Evolutionary conservation across 1,139 yeast species (phyloP).

Genomic region (Blastobotrys malaysiensis): DNA sequence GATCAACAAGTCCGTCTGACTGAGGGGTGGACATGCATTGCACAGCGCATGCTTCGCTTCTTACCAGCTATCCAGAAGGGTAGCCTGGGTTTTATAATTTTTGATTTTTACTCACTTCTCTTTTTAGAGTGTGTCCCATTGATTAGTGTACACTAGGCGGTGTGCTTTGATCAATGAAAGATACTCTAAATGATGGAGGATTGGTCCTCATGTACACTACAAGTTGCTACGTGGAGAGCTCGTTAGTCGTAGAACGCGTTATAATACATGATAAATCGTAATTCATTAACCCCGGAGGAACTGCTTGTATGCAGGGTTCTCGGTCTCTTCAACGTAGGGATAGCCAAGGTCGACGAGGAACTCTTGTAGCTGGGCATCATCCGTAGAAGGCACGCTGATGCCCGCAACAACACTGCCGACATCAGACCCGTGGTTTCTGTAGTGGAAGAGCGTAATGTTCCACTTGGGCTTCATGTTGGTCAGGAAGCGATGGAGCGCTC

Average conservation of each 20-base stretch:
- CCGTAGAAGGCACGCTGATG: slow-evolving; percentile 71
- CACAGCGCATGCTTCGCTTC: slow-evolving; percentile 32
- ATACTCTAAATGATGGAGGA: not conserved
- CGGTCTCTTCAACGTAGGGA: slow-evolving; percentile 73
- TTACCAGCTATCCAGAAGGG: slow-evolving; percentile 36
- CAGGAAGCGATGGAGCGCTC: slow-evolving; percentile 80
- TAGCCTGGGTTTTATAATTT: slow-evolving; percentile 39
- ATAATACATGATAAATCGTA: not conserved
- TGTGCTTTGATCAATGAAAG: not conserved
- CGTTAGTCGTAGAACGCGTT: too few species aligned
- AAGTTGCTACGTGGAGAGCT: too few species aligned
- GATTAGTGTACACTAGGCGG: not conserved
- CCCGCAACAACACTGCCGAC: slow-evolving; percentile 91
- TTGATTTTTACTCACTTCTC: slow-evolving; percentile 27
- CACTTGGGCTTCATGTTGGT: slow-evolving; percentile 67
- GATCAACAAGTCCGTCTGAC: slow-evolving; percentile 91
- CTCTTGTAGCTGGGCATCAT: slow-evolving; percentile 55
- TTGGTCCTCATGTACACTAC: too few species aligned
- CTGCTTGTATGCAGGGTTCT: slow-evolving; percentile 73
- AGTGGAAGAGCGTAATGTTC: slow-evolving; percentile 92
- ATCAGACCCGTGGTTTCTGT: slow-evolving; percentile 95
- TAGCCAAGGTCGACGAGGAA: slow-evolving; percentile 73
- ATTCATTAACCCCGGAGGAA: slow-evolving; percentile 41
- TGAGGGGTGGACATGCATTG: slow-evolving; percentile 41
- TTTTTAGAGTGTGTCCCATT: not conserved